phyloP scores from a whole-genome alignment of 2,329 filamentous ascomycete genomes.

The Fusarium lyarnte region DNA sequence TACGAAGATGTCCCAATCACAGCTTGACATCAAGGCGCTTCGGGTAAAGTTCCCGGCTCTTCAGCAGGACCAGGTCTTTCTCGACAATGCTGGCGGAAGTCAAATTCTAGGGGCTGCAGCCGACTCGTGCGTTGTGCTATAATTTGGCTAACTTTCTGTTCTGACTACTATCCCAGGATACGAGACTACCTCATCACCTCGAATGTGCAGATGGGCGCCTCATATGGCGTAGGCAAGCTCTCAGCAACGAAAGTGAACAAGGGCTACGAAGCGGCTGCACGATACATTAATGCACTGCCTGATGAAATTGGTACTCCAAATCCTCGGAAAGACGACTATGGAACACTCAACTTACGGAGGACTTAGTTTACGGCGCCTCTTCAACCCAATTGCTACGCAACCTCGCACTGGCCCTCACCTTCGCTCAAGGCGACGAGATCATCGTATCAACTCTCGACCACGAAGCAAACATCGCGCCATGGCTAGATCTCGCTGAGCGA shows the following conservation, averaged over 20 bases:
- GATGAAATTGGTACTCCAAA: slow-evolving; percentile 69
- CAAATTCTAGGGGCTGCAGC: slow-evolving; percentile 71
- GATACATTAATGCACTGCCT: slow-evolving; percentile 73
- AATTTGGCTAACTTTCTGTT: slow-evolving; percentile 49
- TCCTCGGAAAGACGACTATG: accelerated
- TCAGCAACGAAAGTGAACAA: slow-evolving; percentile 59
- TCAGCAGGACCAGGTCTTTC: slow-evolving; percentile 72
- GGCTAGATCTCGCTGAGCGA: slow-evolving; percentile 73
- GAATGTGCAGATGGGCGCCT: slow-evolving; percentile 81
- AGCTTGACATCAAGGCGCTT: not conserved
- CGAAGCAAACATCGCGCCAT: slow-evolving; percentile 79
- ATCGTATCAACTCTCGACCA: slow-evolving; percentile 79
- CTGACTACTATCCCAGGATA: slow-evolving; percentile 58
- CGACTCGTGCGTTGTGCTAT: not conserved
- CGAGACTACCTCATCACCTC: slow-evolving; percentile 71
- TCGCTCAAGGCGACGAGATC: slow-evolving; percentile 70
- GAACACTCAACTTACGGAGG: accelerated
- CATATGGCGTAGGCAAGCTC: slow-evolving; percentile 68
- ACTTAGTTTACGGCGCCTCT: slow-evolving; percentile 67
- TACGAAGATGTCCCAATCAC: slow-evolving; percentile 25
- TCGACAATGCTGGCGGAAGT: slow-evolving; percentile 83
- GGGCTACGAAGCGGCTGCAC: slow-evolving; percentile 72
- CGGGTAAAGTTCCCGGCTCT: slow-evolving; percentile 74
- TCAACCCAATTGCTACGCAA: slow-evolving; percentile 83
- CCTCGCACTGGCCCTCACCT: slow-evolving; percentile 64